These are phyloP conservation scores for Saccharomycopsis malanga DNA, from an alignment of 805 yeast species.

Conservation along the genomic window DNA sequence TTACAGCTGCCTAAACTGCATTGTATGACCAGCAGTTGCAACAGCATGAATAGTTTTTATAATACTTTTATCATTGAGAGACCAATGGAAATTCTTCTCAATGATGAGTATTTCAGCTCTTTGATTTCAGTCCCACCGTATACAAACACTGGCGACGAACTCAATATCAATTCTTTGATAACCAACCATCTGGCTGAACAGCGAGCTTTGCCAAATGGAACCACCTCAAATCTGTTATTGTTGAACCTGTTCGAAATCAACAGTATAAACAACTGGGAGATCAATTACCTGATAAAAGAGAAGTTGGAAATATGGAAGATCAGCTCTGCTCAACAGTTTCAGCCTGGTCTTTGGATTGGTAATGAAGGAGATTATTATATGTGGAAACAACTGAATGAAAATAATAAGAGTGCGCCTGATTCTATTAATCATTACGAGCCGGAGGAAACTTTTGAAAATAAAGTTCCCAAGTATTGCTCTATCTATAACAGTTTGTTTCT, in stretches of 20 bases:
- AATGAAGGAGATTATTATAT: slow-evolving; percentile 66
- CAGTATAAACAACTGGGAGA: slow-evolving; percentile 54
- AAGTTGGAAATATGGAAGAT: slow-evolving; percentile 75
- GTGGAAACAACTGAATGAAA: slow-evolving; percentile 21
- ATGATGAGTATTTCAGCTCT: not conserved
- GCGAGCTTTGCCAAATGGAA: not conserved
- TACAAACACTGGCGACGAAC: not conserved
- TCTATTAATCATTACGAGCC: not conserved
- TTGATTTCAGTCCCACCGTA: not conserved
- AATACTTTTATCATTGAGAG: slow-evolving; percentile 22
- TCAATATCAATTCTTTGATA: not conserved
- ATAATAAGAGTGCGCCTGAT: not conserved
- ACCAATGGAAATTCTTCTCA: slow-evolving; percentile 20
- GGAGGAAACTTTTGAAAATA: not conserved
- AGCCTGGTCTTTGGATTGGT: slow-evolving; percentile 66
- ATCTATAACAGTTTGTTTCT: slow-evolving; percentile 15
- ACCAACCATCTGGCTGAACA: not conserved
- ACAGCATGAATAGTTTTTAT: slow-evolving; percentile 7
- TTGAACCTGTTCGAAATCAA: slow-evolving; percentile 31
- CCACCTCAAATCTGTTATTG: slow-evolving; percentile 6
- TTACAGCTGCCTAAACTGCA: too few relatives aligned
- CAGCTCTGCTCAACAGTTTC: slow-evolving; percentile 63
- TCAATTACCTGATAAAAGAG: slow-evolving; percentile 64
- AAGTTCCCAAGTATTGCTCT: slow-evolving; percentile 15
- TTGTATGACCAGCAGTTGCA: not conserved